phyloP scores from a whole-genome alignment of 2,329 filamentous ascomycete species.

The Waltergamsia citrina region DNA sequence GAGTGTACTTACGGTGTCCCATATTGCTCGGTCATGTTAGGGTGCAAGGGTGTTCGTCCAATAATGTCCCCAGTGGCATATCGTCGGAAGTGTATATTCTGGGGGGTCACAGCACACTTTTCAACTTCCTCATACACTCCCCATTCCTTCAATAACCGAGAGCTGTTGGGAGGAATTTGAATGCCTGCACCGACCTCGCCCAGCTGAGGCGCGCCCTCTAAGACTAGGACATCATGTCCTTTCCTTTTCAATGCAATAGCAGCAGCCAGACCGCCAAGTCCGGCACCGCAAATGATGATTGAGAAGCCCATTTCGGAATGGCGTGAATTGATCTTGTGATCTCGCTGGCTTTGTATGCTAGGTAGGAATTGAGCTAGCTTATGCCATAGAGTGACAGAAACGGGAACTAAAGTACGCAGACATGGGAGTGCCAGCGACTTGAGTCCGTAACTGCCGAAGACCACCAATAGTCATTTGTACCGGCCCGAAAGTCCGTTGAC shows the following conservation, averaged over 20 bases:
- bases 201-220: conserved; percentile 6
- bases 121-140: conserved; percentile 3
- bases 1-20: conserved; percentile 2
- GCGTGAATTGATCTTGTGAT: neutral
- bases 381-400: neutral
- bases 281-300: conserved; percentile 6
- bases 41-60: conserved; percentile 4
- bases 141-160: conserved; percentile 3
- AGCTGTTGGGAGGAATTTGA: conserved; percentile 6
- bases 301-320: conserved; percentile 1
- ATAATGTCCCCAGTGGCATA: conserved; percentile 5
- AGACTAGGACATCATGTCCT: conserved; percentile 6
- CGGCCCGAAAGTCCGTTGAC: neutral
- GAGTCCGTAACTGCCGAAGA: too few relatives aligned
- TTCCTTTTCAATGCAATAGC: conserved; percentile 5
- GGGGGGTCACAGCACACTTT: conserved; percentile 4
- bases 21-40: conserved; percentile 2
- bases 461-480: too few relatives aligned
- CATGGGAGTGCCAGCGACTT: too few relatives aligned
- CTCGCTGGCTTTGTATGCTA: neutral
- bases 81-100: conserved; percentile 4
- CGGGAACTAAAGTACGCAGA: too few relatives aligned
- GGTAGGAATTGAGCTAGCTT: neutral
- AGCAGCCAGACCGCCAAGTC: conserved; percentile 5
- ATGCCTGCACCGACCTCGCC: conserved; percentile 7